These are phyloP conservation scores for Aspergillus sp. DNA, from an alignment of 2,329 filamentous ascomycete genomes.

Conservation along the genomic window DNA sequence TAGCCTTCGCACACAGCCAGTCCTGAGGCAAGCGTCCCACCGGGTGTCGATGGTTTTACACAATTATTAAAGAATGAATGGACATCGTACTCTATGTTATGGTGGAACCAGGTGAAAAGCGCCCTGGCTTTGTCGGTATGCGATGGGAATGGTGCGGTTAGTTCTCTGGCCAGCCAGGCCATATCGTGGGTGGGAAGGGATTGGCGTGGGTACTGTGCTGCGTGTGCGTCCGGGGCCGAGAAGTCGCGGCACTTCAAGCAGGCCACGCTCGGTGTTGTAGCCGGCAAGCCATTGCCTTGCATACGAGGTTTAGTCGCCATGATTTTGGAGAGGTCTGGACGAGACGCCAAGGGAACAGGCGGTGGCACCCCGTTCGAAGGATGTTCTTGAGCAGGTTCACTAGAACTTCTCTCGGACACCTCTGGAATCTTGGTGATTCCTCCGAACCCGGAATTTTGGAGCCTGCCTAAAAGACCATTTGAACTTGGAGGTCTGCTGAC, in stretches of 20 bases:
- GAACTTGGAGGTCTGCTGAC: not conserved
- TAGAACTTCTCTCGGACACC: not conserved
- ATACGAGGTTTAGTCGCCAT: conserved; percentile 53
- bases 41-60: conserved; percentile 66
- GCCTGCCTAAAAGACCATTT: not conserved
- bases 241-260: conserved; percentile 89
- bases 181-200: conserved; percentile 69
- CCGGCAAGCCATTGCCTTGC: conserved; percentile 18
- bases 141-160: conserved; percentile 78
- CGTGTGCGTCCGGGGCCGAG: conserved; percentile 74
- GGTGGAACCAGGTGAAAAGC: conserved; percentile 93
- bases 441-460: not conserved
- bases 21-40: conserved; percentile 72
- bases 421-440: not conserved
- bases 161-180: conserved; percentile 71
- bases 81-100: conserved; percentile 86
- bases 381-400: conserved; percentile 11
- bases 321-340: conserved; percentile 59
- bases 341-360: conserved; percentile 55
- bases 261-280: conserved; percentile 22
- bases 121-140: conserved; percentile 86
- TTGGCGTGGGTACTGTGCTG: conserved; percentile 70
- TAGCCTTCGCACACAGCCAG: conserved; percentile 91
- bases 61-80: conserved; percentile 73
- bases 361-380: conserved; percentile 35